Percentiles rank a stretch among this genome's conserved stretches.
Evolutionary conservation across 768 basidiomycete genomes (phyloP).

Genomic region (Mycena pura): DNA sequence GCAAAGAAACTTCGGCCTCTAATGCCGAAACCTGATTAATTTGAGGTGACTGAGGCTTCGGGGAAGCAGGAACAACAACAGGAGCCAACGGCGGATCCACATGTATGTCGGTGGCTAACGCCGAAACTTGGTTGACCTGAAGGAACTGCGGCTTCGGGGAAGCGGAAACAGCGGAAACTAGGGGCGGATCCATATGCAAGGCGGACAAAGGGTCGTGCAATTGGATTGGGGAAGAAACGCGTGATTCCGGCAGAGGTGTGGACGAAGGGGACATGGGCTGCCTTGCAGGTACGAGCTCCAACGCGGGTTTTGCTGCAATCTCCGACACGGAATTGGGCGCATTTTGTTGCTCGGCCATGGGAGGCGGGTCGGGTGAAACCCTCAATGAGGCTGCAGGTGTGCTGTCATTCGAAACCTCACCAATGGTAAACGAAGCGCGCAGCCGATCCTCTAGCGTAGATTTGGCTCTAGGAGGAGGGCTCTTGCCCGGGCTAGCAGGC

Average conservation of each 20-base stretch:
- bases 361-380: slow-evolving; percentile 47
- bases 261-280: slow-evolving; percentile 50
- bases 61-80: not conserved
- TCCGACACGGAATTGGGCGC: not conserved
- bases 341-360: not conserved
- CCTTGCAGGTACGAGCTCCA: slow-evolving; percentile 20
- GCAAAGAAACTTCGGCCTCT: slow-evolving; percentile 1
- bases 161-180: not conserved
- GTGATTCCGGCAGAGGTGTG: slow-evolving; percentile 52
- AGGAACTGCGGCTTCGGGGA: slow-evolving; percentile 6
- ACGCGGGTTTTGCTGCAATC: not conserved
- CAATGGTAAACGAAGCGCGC: slow-evolving; percentile 63
- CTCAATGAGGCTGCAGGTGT: slow-evolving; percentile 50
- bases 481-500: slow-evolving; percentile 45
- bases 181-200: not conserved
- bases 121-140: slow-evolving; percentile 6
- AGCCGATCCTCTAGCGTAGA: slow-evolving; percentile 78
- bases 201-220: slow-evolving; percentile 10
- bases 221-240: slow-evolving; percentile 31
- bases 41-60: not conserved
- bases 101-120: slow-evolving; percentile 7
- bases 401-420: slow-evolving; percentile 56
- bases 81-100: not conserved
- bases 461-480: slow-evolving; percentile 45
- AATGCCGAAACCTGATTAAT: slow-evolving; percentile 8